Base-by-base conservation (phyloP, 306 rosid species). In the Adenanthera pavonina region DNA sequence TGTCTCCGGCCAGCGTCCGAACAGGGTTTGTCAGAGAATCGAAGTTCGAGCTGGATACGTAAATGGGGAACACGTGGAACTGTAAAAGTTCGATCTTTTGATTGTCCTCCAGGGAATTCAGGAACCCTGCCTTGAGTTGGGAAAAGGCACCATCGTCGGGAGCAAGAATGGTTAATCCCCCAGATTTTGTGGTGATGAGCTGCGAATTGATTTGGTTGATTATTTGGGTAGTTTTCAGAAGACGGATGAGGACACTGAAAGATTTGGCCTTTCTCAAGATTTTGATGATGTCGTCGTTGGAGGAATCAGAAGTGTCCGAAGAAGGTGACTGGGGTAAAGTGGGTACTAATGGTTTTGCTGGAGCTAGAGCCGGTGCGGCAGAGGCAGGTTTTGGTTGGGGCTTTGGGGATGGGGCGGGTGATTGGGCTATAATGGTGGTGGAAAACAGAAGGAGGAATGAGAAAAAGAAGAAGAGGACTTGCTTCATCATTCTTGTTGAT, bases 151-250 rank as follows among this genome's bases (percentile, higher is more conserved):
- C 53, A 5, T 82, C 82, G 36, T 82, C 85, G 2, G 85, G 85
- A 16, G 85, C 82, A 13, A 82, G 74, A 51, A 82, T 82, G 74
- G 82, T 82, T 75, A 86, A 2, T 19, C 84, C 86, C n/a, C n/a
- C n/a, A n/a, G n/a, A n/a, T n/a, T n/a, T n/a, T n/a, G n/a, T n/a
- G 14, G 88, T 85, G 54, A 85, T 78, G 76, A 85, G 86, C 52
- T 85, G 86, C 6, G 88, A 82, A 74, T n/a, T n/a, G n/a, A n/a
- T n/a, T n/a, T n/a, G n/a, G n/a, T n/a, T n/a, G n/a, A n/a, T n/a
- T n/a, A n/a, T 85, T 74, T 85, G 84, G 0, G 88, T 82, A 12
- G 88, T 74, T 82, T 85, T 85, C 1, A 85, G 71, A 16, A 85
- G 81, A 0, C 88, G 86, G n/a, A 78, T 78, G 8, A 82, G 86